Base-by-base conservation (phyloP, 257 asterid species). In the Lantana camara region DNA sequence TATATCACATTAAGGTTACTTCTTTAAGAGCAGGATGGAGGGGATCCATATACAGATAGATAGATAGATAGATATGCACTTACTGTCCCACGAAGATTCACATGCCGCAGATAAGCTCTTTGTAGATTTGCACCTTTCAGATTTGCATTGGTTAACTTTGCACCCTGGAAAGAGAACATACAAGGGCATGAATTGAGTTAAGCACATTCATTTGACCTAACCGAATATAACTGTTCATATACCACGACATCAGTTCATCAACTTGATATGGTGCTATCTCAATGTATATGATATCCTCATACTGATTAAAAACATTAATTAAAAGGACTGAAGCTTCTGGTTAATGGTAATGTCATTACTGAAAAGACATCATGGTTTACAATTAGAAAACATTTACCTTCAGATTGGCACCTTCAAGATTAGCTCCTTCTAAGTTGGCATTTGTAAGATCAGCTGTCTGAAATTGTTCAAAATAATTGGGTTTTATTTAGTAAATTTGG, bases 381-480 rank as follows among this genome's bases (percentile, higher is more conserved):
- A 37, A 57, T 56, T 23, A 47, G 3, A 42, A 27, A 53, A 60
- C 8, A 21, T 66, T 70, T 72, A 85, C 97, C 97, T 92, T 92
- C 70, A 92, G 76, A 77, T 92, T 92, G 72, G 98, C 98, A 65
- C 98, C 98, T 79, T 92, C 98, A 51, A 92, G 83, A 82, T 86
- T 89, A 57, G 98, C 96, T 73, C 96, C 98, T 83, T 91, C 97
- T 77, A 92, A 79, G 85, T 92, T 92, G 79, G 98, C 98, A 85
- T 92, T 92, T 50, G 96, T 89, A 23, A 92, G 98, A 87, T 92
- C 98, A 77, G 98, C 97, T 4, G 86, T 70, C 95, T 91, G 89
- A 40, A 80, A 67, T 60, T 69, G 64, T 60, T 41, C 34, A 63
- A 69, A 40, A 65, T 22, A 59, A 62, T 40, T 41, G 66, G 40